These are phyloP conservation scores for Saccharum spontaneum DNA, from an alignment of 176 grass and related monocot species.

Conservation along the genomic window DNA sequence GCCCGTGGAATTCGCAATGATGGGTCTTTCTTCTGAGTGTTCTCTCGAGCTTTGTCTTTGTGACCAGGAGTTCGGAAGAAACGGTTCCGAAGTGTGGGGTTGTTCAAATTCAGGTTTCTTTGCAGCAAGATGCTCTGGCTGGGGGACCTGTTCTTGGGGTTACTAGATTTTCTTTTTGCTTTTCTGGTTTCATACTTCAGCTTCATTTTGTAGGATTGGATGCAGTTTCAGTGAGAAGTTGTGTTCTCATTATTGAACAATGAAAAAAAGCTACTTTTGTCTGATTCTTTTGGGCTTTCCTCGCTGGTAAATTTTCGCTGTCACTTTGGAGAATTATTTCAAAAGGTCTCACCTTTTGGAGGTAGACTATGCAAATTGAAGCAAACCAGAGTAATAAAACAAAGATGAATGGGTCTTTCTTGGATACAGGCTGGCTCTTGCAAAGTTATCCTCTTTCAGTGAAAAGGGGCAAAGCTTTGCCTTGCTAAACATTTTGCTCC, in stretches of 20 bases:
- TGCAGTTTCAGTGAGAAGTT: not conserved
- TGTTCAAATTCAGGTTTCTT: not conserved
- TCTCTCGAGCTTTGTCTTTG: not conserved
- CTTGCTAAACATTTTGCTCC: not conserved
- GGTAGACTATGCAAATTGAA: not conserved
- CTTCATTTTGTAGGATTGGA: conserved; percentile 18
- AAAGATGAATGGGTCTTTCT: not conserved
- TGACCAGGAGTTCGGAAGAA: not conserved
- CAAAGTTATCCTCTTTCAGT: conserved; percentile 9
- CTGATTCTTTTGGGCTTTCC: conserved; percentile 19
- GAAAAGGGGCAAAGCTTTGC: not conserved
- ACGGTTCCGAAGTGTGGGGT: not conserved
- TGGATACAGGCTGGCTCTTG: conserved; percentile 11
- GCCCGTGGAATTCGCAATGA: not conserved
- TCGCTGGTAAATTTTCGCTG: not conserved
- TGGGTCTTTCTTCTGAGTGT: not conserved
- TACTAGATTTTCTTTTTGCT: not conserved
- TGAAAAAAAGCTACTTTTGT: conserved; percentile 16
- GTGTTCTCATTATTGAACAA: not conserved
- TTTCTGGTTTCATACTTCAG: not conserved
- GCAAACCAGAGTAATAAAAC: not conserved
- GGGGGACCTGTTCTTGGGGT: not conserved
- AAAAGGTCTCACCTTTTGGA: conserved; percentile 20
- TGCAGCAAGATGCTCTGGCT: not conserved
- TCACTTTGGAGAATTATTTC: not conserved